Evolutionary conservation across 495 filamentous ascomycete genomes (phyloP).

Genomic region (Penicillium bovifimosum): DNA sequence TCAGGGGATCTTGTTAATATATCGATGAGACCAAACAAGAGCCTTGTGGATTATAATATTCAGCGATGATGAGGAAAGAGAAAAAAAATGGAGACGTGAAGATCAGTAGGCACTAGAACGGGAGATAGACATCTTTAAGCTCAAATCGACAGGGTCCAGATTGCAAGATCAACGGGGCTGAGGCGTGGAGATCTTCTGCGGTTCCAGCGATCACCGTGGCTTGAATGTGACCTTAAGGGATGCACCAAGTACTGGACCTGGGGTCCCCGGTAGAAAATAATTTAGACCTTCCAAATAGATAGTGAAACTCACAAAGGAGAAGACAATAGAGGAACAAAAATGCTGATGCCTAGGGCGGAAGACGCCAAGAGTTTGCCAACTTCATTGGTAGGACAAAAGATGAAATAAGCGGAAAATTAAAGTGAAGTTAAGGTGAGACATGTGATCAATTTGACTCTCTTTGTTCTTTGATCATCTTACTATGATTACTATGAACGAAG

Average conservation of each 20-base stretch:
- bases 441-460: slow-evolving; percentile 2
- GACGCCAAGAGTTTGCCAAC: background rate
- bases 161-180: slow-evolving; percentile 8
- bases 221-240: slow-evolving; percentile 6
- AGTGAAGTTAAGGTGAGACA: slow-evolving; percentile 21
- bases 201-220: background rate
- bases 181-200: slow-evolving; percentile 10
- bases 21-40: background rate
- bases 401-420: slow-evolving; percentile 10
- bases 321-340: background rate
- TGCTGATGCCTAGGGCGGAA: background rate
- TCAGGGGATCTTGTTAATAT: background rate
- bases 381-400: background rate
- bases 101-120: slow-evolving; percentile 6
- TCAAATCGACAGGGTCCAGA: slow-evolving; percentile 7
- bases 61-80: background rate
- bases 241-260: background rate
- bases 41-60: background rate
- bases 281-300: background rate
- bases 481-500: background rate
- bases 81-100: slow-evolving; percentile 5
- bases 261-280: background rate
- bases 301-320: background rate
- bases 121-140: slow-evolving; percentile 14
- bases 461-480: background rate